Evolutionary conservation across 192 early-diverging fungal genomes (phyloP).

Genomic region (Mortierella antarctica): DNA sequence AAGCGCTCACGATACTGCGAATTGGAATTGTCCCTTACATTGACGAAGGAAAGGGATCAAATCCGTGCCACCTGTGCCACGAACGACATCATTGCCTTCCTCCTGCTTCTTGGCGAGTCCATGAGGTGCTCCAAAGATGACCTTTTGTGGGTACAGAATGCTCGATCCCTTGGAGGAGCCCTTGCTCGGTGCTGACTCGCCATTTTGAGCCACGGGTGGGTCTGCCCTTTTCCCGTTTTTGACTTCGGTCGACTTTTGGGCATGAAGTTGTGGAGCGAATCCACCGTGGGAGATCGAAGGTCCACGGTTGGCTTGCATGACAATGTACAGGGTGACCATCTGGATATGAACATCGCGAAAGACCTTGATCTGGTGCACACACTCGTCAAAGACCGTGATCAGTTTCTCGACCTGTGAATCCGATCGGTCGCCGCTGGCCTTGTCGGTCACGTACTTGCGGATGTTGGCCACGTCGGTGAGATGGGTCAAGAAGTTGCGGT

Average conservation of each 20-base stretch:
- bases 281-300: constrained; percentile 73
- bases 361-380: constrained; percentile 81
- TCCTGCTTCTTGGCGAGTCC: constrained; percentile 72
- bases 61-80: constrained; percentile 88
- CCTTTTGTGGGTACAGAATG: constrained; percentile 44
- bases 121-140: constrained; percentile 30
- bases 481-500: constrained; percentile 88
- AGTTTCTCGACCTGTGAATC: constrained; percentile 50
- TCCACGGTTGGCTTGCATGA: constrained; percentile 81
- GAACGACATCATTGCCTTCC: constrained; percentile 65
- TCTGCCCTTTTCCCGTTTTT: constrained; percentile 2
- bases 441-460: constrained; percentile 68
- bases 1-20: background rate
- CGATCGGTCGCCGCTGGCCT: constrained; percentile 27
- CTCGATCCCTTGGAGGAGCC: constrained; percentile 23
- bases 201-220: background rate
- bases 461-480: constrained; percentile 73
- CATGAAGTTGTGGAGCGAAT: constrained; percentile 52
- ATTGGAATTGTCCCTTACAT: constrained; percentile 32
- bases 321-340: constrained; percentile 91
- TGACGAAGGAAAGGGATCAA: constrained; percentile 87
- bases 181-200: background rate
- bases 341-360: constrained; percentile 95
- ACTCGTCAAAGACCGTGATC: constrained; percentile 81
- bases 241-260: background rate